Evolutionary conservation across 1,284 basidiomycete genomes (phyloP), one percentile per base, ranked within the genome.

Genomic region (Cutaneotrichosporon mucoides): DNA sequence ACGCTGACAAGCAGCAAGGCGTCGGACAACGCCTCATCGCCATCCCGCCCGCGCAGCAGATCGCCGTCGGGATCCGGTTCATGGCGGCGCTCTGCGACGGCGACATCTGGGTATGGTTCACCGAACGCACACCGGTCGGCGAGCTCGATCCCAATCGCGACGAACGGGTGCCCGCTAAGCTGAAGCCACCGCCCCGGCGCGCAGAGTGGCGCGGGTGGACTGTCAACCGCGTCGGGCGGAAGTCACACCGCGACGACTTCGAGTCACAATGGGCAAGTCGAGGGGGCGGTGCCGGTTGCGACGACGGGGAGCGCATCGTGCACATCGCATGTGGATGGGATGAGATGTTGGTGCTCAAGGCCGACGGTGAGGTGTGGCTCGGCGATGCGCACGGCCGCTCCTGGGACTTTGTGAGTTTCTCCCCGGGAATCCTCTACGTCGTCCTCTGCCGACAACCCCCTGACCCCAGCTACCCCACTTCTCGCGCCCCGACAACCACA

Each of bases 251-350:
- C 45, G 33, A 9, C 8, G 45, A 16, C 7, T 46, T 46, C 33
- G 45, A 46, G 33, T 9, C 8, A 9, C 24, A 46, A 9, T 46
- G 45, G 45, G 45, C 24, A 7, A 11, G 9, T 7, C 24, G 45
- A 8, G 45, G 45, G 12, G 45, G 45, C 45, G 45, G 43, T 44
- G 10, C n/a, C 12, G n/a, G 43, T 44, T 7, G 43, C 43, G 43
- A 46, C 7, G 48, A 50, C 48, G 6, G n/a, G n/a, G 36, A 50
- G 15, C 48, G 48, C 15, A 24, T 92, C 13, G 80, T 90, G 44
- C 85, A 89, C 75, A 88, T 94, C 55, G 90, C 89, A 4, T 86
- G 83, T 3, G 82, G 89, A 60, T 83, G 87, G 56, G 80, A 81
- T 45, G 82, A 84, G 63, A 71, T 92, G 16, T 78, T 92, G 55